Evolutionary conservation across 495 filamentous ascomycete genomes (phyloP).

Genomic region (Aspergillus conjunctus): DNA sequence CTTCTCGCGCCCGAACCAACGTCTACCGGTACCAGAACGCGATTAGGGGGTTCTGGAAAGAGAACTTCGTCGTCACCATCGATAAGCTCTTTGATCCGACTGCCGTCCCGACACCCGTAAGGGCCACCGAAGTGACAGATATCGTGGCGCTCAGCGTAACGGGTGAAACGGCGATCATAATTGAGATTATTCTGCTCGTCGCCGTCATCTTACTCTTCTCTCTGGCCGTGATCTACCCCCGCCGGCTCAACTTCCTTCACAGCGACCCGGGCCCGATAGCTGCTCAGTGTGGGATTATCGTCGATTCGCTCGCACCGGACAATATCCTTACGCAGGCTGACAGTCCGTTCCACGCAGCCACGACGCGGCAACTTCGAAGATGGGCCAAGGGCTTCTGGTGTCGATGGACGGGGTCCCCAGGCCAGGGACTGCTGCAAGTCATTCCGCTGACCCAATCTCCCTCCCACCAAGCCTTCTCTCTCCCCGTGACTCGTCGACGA

Average conservation of each 20-base stretch:
- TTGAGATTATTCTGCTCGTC: conserved; percentile 14
- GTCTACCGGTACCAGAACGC: conserved; percentile 13
- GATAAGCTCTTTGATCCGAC: conserved; percentile 26
- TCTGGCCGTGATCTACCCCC: conserved; percentile 10
- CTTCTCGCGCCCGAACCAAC: not conserved
- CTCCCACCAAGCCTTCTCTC: not conserved
- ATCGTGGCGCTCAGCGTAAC: conserved; percentile 19
- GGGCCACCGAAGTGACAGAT: conserved; percentile 14
- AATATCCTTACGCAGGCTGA: conserved; percentile 11
- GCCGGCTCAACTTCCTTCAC: conserved; percentile 10
- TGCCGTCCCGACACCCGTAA: not conserved
- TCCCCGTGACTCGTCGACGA: conserved; percentile 3
- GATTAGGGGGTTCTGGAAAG: conserved; percentile 27
- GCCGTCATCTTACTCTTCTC: not conserved
- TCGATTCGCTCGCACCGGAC: conserved; percentile 16
- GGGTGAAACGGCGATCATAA: conserved; percentile 17
- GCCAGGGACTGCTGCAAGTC: conserved; percentile 20
- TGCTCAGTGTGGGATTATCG: conserved; percentile 27
- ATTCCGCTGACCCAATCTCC: conserved; percentile 1
- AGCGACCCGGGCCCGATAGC: conserved; percentile 18
- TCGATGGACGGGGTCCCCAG: conserved; percentile 14
- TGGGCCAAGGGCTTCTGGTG: conserved; percentile 26
- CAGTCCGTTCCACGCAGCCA: conserved; percentile 17
- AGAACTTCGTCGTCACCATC: conserved; percentile 21
- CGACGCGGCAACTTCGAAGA: conserved; percentile 27